Evolutionary conservation across 306 rosid genomes (phyloP), one percentile per base, ranked within the genome.

Genomic region (Gastrolobium bilobum): DNA sequence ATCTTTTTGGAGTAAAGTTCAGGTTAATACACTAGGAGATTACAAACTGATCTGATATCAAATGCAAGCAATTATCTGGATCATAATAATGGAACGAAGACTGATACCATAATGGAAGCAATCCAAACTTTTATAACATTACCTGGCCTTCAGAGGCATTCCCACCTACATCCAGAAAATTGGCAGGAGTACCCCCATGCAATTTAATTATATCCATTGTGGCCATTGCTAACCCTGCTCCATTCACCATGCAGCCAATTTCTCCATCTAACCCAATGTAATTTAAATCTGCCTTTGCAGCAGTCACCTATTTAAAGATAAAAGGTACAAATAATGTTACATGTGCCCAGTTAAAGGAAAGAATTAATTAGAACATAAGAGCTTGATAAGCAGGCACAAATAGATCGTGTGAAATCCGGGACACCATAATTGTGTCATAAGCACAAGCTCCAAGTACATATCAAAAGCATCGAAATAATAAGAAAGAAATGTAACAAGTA

Each of bases 191-290:
- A 81, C 99, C 99, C 30, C 99, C 99, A 61, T 84, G 98, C 84
- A 95, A 82, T 83, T 95, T 95, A 68, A 95, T 95, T 57, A 95
- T 95, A 79, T 95, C 99, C 99, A 95, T 95, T 8, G 99, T 95
- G 75, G 99, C 95, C 99, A 95, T 95, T 71, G 99, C 98, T 75
- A 95, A 84, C 77, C 99, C 99, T 42, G 98, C 99, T 48, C 99
- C 99, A 85, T 95, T 95, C 84, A 95, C 99, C 99, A 95, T 95
- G 90, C 99, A 95, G 63, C 99, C 99, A 83, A 95, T 95, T 85
- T 95, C 99, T 78, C 99, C 99, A 86, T 95, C 99, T 66, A 95
- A 86, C 30, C 99, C 99, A 78, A 95, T 95, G 61, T 95, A 95
- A 81, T 95, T 95, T 75, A 95, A 86, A 84, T 95, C 98, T 56